Conservation (phyloP, 1,284 basidiomycete species). For the Ceratobasidium sp. region DNA sequence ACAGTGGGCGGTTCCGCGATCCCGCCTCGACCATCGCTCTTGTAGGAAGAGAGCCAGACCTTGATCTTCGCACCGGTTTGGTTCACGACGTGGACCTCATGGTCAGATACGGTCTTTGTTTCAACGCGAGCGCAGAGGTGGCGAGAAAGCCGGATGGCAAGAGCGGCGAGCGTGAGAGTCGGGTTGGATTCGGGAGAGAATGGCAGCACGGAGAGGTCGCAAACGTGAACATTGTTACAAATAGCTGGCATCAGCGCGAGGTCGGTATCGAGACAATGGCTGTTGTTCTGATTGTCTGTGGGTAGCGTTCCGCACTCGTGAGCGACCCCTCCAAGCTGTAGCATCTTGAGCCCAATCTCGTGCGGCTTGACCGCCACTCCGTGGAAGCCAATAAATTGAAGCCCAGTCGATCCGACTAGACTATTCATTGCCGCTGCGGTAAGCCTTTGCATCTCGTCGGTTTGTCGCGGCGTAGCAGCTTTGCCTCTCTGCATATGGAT, state of each 20-base stretch:
- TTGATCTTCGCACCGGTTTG: slow-evolving; percentile 25
- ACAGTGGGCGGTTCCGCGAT: not conserved
- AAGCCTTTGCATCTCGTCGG: slow-evolving; percentile 22
- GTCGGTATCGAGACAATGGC: slow-evolving; percentile 29
- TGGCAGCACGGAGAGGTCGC: slow-evolving; percentile 49
- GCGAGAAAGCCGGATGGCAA: slow-evolving; percentile 46
- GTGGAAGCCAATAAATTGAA: slow-evolving; percentile 24
- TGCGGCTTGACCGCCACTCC: not conserved
- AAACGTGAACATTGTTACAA: slow-evolving; percentile 46
- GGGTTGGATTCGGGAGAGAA: slow-evolving; percentile 49
- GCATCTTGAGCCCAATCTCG: slow-evolving; percentile 13
- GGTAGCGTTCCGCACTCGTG: slow-evolving; percentile 43
- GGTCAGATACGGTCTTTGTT: not conserved
- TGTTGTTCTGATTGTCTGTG: not conserved
- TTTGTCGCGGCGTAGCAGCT: not conserved
- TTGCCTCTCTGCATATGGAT: slow-evolving; percentile 4
- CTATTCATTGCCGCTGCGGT: slow-evolving; percentile 24
- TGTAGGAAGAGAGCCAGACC: slow-evolving; percentile 26
- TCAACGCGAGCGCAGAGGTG: slow-evolving; percentile 11
- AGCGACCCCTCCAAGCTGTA: slow-evolving; percentile 42
- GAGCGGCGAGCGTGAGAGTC: slow-evolving; percentile 48
- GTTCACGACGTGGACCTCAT: slow-evolving; percentile 26
- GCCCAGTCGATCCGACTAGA: not conserved
- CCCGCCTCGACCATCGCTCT: not conserved
- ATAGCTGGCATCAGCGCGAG: slow-evolving; percentile 31